Evolutionary conservation across 129 eudicot species (phyloP).

Genomic region (Centrapalus pauciflorus): DNA sequence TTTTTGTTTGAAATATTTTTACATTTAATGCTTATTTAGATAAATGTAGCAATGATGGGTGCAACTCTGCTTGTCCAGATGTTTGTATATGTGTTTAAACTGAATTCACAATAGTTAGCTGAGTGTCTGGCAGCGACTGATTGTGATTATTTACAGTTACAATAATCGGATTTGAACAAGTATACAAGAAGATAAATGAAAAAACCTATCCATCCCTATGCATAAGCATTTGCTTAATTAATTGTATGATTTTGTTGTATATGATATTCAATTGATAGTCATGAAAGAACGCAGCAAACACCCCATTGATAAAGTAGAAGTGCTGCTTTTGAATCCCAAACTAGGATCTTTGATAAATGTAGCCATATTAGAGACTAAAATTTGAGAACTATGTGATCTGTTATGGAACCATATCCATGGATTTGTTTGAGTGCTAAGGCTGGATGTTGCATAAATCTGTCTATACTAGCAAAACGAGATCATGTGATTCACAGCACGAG

Average conservation of each 20-base stretch:
- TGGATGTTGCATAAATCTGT: neutral
- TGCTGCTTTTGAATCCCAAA: neutral
- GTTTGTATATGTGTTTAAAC: neutral
- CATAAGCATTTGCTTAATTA: too few species aligned
- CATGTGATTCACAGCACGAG: neutral
- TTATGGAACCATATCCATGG: neutral
- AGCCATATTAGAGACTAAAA: neutral
- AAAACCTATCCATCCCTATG: too few species aligned
- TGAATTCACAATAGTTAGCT: neutral
- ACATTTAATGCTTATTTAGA: neutral
- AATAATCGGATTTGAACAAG: neutral
- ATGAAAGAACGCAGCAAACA: too few species aligned
- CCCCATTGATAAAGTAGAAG: neutral
- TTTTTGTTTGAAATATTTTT: neutral
- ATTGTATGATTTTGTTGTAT: too few species aligned
- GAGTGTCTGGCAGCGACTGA: neutral
- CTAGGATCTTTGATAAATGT: neutral
- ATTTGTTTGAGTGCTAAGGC: neutral
- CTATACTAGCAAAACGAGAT: neutral
- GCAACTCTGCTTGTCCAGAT: neutral
- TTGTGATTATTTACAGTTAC: neutral
- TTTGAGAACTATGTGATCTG: neutral
- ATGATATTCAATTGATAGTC: too few species aligned
- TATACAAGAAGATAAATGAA: neutral
- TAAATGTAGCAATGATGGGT: neutral